Base-by-base conservation (phyloP, 176 grass and related monocot species). In the Eleusine coracana region DNA sequence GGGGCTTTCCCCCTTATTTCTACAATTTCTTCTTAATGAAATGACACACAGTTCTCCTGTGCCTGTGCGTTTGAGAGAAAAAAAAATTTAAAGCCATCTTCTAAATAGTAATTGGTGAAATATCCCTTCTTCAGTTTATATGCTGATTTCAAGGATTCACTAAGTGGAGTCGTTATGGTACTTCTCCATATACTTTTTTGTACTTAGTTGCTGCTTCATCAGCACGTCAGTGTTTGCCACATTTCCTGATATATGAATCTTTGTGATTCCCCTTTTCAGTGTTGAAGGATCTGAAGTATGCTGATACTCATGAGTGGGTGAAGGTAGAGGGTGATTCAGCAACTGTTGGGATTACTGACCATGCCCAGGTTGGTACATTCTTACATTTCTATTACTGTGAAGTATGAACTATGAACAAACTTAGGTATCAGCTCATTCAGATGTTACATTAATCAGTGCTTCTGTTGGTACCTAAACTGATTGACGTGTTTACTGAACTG, bases 251-350 rank as follows among this genome's bases (percentile, higher is more conserved):
- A 21, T 73, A 52, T 41, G 29, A 46, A 21, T 42, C 10, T 86
- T 80, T 68, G 15, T 49, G 54, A 68, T 29, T 66, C 88, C 71
- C 11, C 6, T 4, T 89, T 80, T 34, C 86, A 99, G 96, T 96
- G 73, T 76, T 94, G 68, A 91, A 93, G 86, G 91, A 99, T 88
- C 75, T 99, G 66, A 96, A 94, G 76, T 99, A 99, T 85, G 87
- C 87, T 80, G 93, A 99, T 31, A 88, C 87, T 20, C 96, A 99
- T 83, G 96, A 99, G 65, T 99, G 96, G 96, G 93, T 90, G 28
- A 99, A 94, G 86, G 85, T 90, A 61, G 91, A 99, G 0, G 93
- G 87, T 17, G 78, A 93, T 86, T 96, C 89, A 4, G 96, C 96
- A 42, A 96, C 87, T 6, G 78, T 99, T 54, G 96, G 96, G 39